Conservation (phyloP, 805 yeast genomes). For the Yamadazyma scolyti region DNA sequence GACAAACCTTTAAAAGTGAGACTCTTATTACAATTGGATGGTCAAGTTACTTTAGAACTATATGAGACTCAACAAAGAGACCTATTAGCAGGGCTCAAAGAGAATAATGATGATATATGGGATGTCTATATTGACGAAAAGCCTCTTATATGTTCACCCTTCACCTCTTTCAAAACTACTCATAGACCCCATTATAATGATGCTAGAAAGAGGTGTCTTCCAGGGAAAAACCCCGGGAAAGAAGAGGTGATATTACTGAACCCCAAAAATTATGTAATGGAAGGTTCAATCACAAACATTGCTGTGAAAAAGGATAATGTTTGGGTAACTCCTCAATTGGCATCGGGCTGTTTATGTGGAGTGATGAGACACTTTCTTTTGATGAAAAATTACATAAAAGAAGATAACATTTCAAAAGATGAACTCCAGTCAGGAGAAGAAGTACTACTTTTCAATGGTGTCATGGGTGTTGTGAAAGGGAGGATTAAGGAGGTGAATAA, state of each 20-base stretch:
- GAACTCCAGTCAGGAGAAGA: conserved; percentile 64
- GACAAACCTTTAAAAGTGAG: conserved; percentile 30
- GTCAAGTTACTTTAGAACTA: conserved; percentile 28
- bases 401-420: conserved; percentile 43
- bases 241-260: conserved; percentile 72
- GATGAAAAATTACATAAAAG: conserved; percentile 48
- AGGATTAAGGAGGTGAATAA: conserved; percentile 30
- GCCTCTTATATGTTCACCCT: conserved; percentile 54
- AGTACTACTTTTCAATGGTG: conserved; percentile 73
- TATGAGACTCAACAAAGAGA: conserved; percentile 23
- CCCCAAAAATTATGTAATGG: conserved; percentile 57
- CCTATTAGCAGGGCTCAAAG: conserved; percentile 26
- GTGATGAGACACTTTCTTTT: conserved; percentile 67
- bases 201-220: conserved; percentile 53
- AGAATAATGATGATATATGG: conserved; percentile 34
- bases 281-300: conserved; percentile 79
- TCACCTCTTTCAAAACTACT: conserved; percentile 88
- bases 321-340: conserved; percentile 82
- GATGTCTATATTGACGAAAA: conserved; percentile 58
- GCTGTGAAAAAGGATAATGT: conserved; percentile 49
- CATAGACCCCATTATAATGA: conserved; percentile 56
- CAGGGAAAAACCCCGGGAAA: conserved; percentile 35
- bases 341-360: conserved; percentile 83
- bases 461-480: conserved; percentile 75
- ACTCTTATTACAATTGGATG: conserved; percentile 24